A percentile compares a stretch with the other conserved stretches of the same genome.
phyloP scores from a whole-genome alignment of 768 basidiomycete species.

The Mycena leptocephala region DNA sequence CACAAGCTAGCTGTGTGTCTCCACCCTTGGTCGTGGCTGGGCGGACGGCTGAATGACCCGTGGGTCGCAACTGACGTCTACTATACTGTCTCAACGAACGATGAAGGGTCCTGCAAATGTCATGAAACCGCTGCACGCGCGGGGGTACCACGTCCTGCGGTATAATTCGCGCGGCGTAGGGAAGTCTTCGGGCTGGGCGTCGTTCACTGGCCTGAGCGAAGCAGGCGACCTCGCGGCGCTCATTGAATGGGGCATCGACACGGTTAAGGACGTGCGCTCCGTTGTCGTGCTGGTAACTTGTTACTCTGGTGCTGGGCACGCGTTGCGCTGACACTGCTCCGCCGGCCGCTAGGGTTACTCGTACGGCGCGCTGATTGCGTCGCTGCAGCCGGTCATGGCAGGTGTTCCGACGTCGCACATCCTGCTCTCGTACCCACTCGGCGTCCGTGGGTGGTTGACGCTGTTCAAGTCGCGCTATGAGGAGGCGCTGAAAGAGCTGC shows the following conservation, averaged over 20 bases:
- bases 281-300: slow-evolving; percentile 74
- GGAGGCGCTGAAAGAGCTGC: slow-evolving; percentile 64
- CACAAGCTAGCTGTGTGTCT: slow-evolving; percentile 78
- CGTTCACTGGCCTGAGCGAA: slow-evolving; percentile 82
- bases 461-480: slow-evolving; percentile 76
- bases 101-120: slow-evolving; percentile 64
- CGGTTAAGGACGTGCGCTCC: slow-evolving; percentile 59
- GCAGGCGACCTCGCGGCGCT: slow-evolving; percentile 79
- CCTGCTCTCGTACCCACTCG: slow-evolving; percentile 84
- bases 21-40: slow-evolving; percentile 92
- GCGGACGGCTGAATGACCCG: slow-evolving; percentile 85
- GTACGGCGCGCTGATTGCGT: slow-evolving; percentile 82
- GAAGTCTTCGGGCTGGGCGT: slow-evolving; percentile 79
- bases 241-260: slow-evolving; percentile 67
- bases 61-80: slow-evolving; percentile 55
- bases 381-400: slow-evolving; percentile 72
- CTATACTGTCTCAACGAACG: not conserved
- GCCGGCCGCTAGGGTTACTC: slow-evolving; percentile 86
- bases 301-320: not conserved
- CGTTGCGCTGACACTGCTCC: slow-evolving; percentile 5
- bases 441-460: slow-evolving; percentile 78
- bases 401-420: slow-evolving; percentile 75
- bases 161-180: slow-evolving; percentile 90
- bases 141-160: slow-evolving; percentile 72
- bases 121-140: slow-evolving; percentile 56